Evolutionary conservation across 441 rosid species (phyloP).

Genomic region (Populus hybrid): DNA sequence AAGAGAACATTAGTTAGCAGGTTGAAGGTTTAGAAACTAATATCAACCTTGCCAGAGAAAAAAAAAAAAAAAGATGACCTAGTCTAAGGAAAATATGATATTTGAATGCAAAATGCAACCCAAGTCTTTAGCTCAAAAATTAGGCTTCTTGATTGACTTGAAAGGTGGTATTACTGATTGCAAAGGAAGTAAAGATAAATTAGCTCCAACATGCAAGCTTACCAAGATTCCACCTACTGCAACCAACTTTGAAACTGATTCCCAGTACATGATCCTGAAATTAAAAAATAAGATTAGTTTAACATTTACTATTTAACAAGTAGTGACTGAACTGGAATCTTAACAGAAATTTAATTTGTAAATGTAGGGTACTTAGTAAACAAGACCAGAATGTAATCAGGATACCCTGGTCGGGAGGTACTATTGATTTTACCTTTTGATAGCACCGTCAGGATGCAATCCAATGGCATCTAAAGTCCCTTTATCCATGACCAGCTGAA

Average conservation of each 20-base stretch:
- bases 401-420: neutral
- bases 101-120: neutral
- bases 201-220: conserved; percentile 27
- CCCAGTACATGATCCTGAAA: conserved; percentile 81
- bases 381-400: neutral
- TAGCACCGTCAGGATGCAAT: conserved; percentile 83
- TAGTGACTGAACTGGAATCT: neutral
- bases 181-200: neutral
- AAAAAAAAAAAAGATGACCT: neutral
- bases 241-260: conserved; percentile 75
- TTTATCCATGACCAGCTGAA: conserved; percentile 87
- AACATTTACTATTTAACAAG: neutral
- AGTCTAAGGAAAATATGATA: neutral
- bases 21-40: neutral
- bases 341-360: neutral
- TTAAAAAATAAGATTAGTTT: conserved; percentile 16
- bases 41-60: neutral
- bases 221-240: conserved; percentile 80
- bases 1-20: neutral
- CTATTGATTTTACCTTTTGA: conserved; percentile 57
- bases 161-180: neutral
- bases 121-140: neutral
- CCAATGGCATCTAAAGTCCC: conserved; percentile 98
- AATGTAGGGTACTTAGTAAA: neutral
- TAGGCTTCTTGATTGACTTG: neutral